Conservation (phyloP, 371 early-diverging fungal species). For the Actinomucor elegans region DNA sequence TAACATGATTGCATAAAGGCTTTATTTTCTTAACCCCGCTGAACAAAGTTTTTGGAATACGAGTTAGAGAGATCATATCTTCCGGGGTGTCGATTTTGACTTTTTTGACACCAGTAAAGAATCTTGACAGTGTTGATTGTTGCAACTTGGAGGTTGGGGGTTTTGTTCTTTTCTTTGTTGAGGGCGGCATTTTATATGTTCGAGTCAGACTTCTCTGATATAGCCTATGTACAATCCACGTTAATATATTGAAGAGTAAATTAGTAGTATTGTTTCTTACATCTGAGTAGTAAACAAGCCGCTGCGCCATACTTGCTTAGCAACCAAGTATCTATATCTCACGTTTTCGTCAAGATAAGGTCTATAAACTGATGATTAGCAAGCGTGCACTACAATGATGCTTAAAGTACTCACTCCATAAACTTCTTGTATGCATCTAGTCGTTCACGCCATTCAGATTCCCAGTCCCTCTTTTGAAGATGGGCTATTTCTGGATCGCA, state of each 20-base stretch:
- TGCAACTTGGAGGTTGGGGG: not conserved
- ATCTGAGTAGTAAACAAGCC: conserved; percentile 43
- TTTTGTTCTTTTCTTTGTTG: not conserved
- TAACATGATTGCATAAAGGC: conserved; percentile 8
- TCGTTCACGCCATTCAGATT: conserved; percentile 32
- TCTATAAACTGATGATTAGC: too few relatives aligned
- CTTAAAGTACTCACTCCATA: conserved; percentile 20
- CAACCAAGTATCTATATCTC: conserved; percentile 27
- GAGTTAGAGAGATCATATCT: conserved; percentile 34
- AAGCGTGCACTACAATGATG: not conserved
- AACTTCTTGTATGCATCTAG: conserved; percentile 29
- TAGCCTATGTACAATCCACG: not conserved
- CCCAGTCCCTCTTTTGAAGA: conserved; percentile 27
- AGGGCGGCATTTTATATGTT: not conserved
- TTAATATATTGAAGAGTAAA: not conserved
- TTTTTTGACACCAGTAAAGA: conserved; percentile 45
- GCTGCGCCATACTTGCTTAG: conserved; percentile 43
- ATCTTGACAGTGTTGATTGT: conserved; percentile 40
- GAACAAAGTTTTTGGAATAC: conserved; percentile 44
- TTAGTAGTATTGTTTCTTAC: conserved; percentile 19
- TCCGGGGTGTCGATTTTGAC: conserved; percentile 46
- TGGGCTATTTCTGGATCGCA: conserved; percentile 36
- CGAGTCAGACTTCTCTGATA: not conserved
- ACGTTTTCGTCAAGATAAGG: conserved; percentile 27
- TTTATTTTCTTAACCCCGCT: conserved; percentile 43